These are phyloP conservation scores for Colletotrichum sp. DNA, from an alignment of 2,329 filamentous ascomycete genomes.

Conservation along the genomic window DNA sequence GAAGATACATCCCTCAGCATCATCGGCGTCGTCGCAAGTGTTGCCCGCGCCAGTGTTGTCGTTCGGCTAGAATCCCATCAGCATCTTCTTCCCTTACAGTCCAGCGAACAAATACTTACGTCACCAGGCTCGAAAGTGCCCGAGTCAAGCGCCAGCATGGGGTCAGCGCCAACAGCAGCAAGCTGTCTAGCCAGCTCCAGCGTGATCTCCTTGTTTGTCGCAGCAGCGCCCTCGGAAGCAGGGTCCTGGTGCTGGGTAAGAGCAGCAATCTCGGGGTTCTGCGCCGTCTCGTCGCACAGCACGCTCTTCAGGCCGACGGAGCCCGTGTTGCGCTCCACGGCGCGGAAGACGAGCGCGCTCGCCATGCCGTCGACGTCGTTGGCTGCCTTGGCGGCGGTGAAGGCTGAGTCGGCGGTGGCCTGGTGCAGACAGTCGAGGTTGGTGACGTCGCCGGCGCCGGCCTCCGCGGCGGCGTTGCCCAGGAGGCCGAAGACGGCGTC, in stretches of 20 bases:
- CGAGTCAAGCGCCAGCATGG: conserved; percentile 62
- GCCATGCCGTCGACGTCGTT: conserved; percentile 57
- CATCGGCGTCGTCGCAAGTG: conserved; percentile 52
- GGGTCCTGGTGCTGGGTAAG: conserved; percentile 72
- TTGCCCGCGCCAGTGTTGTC: conserved; percentile 30
- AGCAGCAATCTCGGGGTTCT: conserved; percentile 70
- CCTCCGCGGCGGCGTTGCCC: conserved; percentile 47
- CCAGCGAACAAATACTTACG: conserved; percentile 36
- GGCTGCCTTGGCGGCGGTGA: conserved; percentile 63
- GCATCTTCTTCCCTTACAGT: neutral
- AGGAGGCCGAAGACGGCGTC: conserved; percentile 56
- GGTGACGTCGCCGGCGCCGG: conserved; percentile 27
- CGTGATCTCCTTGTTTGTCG: conserved; percentile 65
- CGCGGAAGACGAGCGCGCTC: conserved; percentile 57
- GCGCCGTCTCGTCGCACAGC: conserved; percentile 60
- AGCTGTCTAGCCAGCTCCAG: conserved; percentile 65
- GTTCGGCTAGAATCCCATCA: neutral
- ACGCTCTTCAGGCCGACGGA: conserved; percentile 61
- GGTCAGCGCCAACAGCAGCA: conserved; percentile 65
- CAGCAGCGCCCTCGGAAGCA: conserved; percentile 60
- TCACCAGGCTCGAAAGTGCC: conserved; percentile 69
- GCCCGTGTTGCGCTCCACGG: conserved; percentile 66
- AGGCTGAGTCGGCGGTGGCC: conserved; percentile 62
- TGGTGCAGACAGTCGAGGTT: conserved; percentile 65
- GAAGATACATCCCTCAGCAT: conserved; percentile 60